Percentiles rank a stretch among this genome's conserved stretches.
Evolutionary conservation across 2,329 filamentous ascomycete species (phyloP).

Genomic region (Colletotrichum paranaense): DNA sequence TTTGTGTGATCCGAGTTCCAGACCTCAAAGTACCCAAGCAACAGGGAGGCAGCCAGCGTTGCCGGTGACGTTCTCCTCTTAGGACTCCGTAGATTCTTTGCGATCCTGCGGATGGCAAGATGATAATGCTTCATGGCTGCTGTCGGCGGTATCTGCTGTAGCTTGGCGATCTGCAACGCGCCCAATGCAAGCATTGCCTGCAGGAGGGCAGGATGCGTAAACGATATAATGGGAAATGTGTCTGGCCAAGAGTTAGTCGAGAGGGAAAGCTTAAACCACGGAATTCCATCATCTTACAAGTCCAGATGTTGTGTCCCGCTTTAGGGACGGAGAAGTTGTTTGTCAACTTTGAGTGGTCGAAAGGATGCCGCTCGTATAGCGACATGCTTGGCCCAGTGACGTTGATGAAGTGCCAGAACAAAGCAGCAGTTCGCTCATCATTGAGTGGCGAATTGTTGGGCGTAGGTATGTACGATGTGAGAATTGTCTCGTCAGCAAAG

Average conservation of each 20-base stretch:
- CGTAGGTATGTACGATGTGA: constrained; percentile 75
- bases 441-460: constrained; percentile 78
- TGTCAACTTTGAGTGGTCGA: constrained; percentile 77
- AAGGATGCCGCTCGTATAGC: constrained; percentile 85
- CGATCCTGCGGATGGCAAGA: constrained; percentile 81
- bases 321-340: constrained; percentile 69
- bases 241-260: constrained; percentile 55
- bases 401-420: constrained; percentile 93
- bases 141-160: constrained; percentile 79
- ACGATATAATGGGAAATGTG: constrained; percentile 83
- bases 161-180: constrained; percentile 87
- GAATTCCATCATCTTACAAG: constrained; percentile 58
- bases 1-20: constrained; percentile 95
- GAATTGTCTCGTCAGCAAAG: constrained; percentile 59
- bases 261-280: constrained; percentile 18
- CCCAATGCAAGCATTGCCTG: constrained; percentile 91
- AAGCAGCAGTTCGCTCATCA: constrained; percentile 81
- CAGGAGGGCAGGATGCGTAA: constrained; percentile 86
- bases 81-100: constrained; percentile 77
- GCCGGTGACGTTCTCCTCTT: constrained; percentile 78
- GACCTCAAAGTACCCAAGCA: constrained; percentile 93
- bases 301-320: constrained; percentile 74
- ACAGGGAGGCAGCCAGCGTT: constrained; percentile 87
- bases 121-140: constrained; percentile 94
- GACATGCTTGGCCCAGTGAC: constrained; percentile 89